Evolutionary conservation across 2,329 filamentous ascomycete genomes (phyloP), one percentile per base, ranked within the genome.

Genomic region (Claviceps citrina): DNA sequence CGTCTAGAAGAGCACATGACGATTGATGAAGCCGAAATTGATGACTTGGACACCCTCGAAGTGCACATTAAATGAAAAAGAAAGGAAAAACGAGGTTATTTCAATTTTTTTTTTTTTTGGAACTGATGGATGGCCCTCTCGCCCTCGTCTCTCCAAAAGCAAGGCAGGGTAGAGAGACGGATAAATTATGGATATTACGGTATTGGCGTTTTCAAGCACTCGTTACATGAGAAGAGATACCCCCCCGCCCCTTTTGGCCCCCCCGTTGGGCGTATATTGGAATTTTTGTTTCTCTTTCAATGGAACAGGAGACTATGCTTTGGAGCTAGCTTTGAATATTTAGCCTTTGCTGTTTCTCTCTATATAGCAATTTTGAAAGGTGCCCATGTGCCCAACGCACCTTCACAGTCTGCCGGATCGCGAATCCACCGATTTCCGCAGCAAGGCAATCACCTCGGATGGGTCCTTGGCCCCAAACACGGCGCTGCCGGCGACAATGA

Each of bases 401-500:
- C n/a, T n/a, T 44, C 33, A 66, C 45, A 62, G 53, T 56, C 61
- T 67, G 27, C 59, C 62, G 38, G 44, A 52, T 47, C 60, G 62
- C 52, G 71, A 73, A 40, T 95, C 76, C 3, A 98, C 87, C 3
- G 84, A 74, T 44, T 81, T 75, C 48, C 86, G 73, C 54, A 98
- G 64, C 59, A 82, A 68, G n/a, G 70, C 63, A 55, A 98, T 95
- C 19, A 95, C 86, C 49, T 91, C 81, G 5, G 73, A 73, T 0
- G 91, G 91, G 54, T 94, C 84, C 54, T 85, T 72, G 15, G 91
- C 89, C 27, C 87, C 86, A 61, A 96, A 98, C 7, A 98, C 86
- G 31, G 91, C 91, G 53, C 84, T 94, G 24, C 91, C 91, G 9
- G 91, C 89, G 38, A 98, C 91, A 54, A 98, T 98, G 42, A 98